Evolutionary conservation across 257 asterid species (phyloP).

Genomic region (Solanum ahanhuiri): DNA sequence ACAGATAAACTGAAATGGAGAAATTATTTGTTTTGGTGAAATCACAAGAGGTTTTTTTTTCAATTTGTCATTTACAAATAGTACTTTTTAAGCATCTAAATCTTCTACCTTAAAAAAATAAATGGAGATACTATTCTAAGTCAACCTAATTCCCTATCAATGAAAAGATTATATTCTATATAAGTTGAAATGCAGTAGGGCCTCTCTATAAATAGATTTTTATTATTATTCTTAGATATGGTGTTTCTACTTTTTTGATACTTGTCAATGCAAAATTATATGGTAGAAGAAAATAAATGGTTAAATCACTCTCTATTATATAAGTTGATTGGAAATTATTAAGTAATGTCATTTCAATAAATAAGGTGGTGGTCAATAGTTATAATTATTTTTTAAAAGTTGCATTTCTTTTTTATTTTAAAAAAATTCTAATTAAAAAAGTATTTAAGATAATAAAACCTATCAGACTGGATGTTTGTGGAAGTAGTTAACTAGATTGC

Average conservation of each 20-base stretch:
- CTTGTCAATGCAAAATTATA: neutral
- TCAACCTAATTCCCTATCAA: neutral
- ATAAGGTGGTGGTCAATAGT: neutral
- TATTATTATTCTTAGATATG: neutral
- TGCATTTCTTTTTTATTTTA: neutral
- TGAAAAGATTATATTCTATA: neutral
- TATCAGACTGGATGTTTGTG: neutral
- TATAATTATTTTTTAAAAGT: neutral
- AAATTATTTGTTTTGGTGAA: neutral
- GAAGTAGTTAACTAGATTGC: neutral
- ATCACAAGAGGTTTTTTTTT: neutral
- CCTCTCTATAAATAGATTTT: neutral
- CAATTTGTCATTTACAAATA: neutral
- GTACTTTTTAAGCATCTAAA: neutral
- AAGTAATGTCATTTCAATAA: neutral
- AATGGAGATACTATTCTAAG: neutral
- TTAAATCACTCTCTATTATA: neutral
- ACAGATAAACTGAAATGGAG: neutral
- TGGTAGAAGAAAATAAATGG: neutral
- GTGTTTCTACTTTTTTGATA: neutral
- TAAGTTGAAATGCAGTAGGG: neutral
- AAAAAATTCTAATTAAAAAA: too few species aligned
- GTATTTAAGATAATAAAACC: too few species aligned
- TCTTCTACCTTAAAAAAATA: neutral
- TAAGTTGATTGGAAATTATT: neutral